Conservation (phyloP, 2,329 filamentous ascomycete genomes). For the Aspergillus alliaceus region DNA sequence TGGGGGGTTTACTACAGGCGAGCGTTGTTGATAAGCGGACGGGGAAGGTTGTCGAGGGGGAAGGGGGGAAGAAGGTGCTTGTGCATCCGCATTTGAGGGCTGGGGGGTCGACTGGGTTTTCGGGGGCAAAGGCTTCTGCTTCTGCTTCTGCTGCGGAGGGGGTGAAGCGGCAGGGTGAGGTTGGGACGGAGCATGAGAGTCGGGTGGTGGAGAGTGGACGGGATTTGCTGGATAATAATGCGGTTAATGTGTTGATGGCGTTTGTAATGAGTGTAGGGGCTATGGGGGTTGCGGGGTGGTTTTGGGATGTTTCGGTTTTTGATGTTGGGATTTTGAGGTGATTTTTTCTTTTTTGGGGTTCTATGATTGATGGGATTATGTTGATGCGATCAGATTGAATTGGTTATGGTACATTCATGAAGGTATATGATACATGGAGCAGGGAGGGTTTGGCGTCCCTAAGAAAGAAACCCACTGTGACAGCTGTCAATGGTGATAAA, state of each 20-base stretch:
- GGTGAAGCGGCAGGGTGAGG: neutral
- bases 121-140: neutral
- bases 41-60: slow-evolving; percentile 86
- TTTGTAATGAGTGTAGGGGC: slow-evolving; percentile 74
- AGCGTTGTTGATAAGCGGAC: slow-evolving; percentile 81
- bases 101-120: neutral
- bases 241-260: slow-evolving; percentile 92
- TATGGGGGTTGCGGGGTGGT: slow-evolving; percentile 57
- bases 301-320: slow-evolving; percentile 29
- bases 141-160: neutral
- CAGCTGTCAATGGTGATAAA: too few species aligned
- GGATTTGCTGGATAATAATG: slow-evolving; percentile 89
- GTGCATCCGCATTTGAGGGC: slow-evolving; percentile 22
- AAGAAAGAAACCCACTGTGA: neutral
- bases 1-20: slow-evolving; percentile 81
- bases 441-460: neutral
- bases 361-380: neutral
- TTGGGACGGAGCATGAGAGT: slow-evolving; percentile 52
- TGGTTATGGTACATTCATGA: neutral
- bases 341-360: neutral
- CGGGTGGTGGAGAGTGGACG: slow-evolving; percentile 65
- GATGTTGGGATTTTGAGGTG: slow-evolving; percentile 5
- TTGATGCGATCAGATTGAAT: neutral
- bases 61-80: slow-evolving; percentile 63
- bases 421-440: neutral